Conservation (phyloP, 305 asterid genomes). For the Fraxinus paxiana region DNA sequence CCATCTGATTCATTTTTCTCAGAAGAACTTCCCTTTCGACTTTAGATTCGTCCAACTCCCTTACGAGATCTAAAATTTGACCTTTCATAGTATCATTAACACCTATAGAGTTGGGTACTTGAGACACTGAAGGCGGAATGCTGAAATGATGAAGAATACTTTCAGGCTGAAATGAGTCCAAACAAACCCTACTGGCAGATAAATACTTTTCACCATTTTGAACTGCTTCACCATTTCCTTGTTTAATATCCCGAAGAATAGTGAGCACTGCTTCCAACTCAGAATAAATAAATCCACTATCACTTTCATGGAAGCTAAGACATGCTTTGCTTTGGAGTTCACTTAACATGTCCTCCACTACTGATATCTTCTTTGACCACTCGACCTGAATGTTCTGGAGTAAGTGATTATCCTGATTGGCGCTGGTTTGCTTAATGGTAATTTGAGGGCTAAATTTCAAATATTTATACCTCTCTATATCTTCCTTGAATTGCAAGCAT, state of each 20-base stretch:
- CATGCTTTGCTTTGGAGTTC: constrained; percentile 60
- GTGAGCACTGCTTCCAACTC: constrained; percentile 64
- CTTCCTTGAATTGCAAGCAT: constrained; percentile 65
- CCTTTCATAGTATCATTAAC: constrained; percentile 66
- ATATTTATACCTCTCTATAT: constrained; percentile 44
- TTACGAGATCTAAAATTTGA: constrained; percentile 71
- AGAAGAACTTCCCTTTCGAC: constrained; percentile 72
- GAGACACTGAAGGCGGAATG: constrained; percentile 50
- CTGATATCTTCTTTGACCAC: constrained; percentile 49
- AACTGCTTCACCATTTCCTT: constrained; percentile 41
- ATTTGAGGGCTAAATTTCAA: constrained; percentile 46
- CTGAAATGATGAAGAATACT: constrained; percentile 60
- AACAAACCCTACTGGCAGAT: constrained; percentile 57
- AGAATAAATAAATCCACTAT: constrained; percentile 46
- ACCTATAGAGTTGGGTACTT: constrained; percentile 43
- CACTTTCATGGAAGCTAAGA: constrained; percentile 48
- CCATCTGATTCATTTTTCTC: constrained; percentile 92
- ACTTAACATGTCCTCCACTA: constrained; percentile 57
- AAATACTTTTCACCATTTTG: constrained; percentile 32
- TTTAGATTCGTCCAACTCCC: constrained; percentile 85
- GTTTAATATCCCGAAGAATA: constrained; percentile 55
- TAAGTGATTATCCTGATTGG: constrained; percentile 36
- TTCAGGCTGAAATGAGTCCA: constrained; percentile 77
- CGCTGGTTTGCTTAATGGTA: constrained; percentile 28
- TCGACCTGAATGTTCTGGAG: constrained; percentile 40